These are phyloP conservation scores for Sordariomycetes sp. DNA, from an alignment of 2,329 filamentous ascomycete species.

Conservation along the genomic window DNA sequence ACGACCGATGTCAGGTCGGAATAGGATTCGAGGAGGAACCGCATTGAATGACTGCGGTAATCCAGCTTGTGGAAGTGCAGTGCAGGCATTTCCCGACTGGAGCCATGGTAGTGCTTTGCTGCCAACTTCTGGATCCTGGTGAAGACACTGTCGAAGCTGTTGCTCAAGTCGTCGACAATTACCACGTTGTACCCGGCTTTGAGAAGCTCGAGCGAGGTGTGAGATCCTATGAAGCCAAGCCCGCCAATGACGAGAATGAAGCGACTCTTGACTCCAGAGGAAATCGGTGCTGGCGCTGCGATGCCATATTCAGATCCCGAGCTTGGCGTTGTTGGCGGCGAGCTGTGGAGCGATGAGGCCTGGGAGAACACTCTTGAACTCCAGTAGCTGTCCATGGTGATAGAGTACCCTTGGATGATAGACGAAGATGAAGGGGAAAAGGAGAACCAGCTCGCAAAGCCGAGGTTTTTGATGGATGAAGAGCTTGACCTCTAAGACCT, in stretches of 20 bases:
- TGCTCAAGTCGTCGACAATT: constrained; percentile 34
- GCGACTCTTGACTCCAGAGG: not conserved
- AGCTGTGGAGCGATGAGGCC: constrained; percentile 8
- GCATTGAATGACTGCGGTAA: constrained; percentile 26
- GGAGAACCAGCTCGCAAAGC: too few species aligned
- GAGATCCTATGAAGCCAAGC: constrained; percentile 46
- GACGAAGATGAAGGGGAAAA: too few species aligned
- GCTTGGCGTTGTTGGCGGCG: constrained; percentile 9
- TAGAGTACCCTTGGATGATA: too few species aligned
- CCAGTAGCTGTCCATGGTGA: constrained; percentile 8
- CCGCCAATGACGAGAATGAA: constrained; percentile 42
- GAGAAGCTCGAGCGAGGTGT: constrained; percentile 43
- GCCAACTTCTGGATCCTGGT: constrained; percentile 16
- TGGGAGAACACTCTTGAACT: constrained; percentile 7
- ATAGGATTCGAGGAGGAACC: constrained; percentile 25
- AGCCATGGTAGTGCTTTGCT: constrained; percentile 14
- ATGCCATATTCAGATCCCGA: constrained; percentile 10
- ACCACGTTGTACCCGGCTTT: constrained; percentile 45
- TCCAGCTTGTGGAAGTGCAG: constrained; percentile 28
- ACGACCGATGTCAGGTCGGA: constrained; percentile 10
- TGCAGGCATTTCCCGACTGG: constrained; percentile 12
- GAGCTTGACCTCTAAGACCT: too few species aligned
- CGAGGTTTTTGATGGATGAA: too few species aligned
- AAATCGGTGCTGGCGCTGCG: not conserved
- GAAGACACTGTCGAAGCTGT: constrained; percentile 26